phyloP scores from a whole-genome alignment of 306 rosid species.

The Cotoneaster glaucophyllus region DNA sequence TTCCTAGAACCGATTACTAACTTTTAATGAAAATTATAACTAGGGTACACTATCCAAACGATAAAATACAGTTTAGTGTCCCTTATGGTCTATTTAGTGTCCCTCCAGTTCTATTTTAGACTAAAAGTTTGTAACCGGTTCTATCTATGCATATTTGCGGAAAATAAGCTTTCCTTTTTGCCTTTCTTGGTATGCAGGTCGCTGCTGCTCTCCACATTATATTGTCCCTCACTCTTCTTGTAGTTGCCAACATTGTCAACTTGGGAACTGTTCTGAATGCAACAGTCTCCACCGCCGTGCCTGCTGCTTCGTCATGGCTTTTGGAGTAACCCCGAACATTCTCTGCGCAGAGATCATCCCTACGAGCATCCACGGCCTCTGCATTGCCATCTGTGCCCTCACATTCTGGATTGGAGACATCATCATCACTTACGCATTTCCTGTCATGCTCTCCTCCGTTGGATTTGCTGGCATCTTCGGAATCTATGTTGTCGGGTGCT shows the following conservation, averaged over 20 bases:
- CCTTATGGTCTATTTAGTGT: too few relatives aligned
- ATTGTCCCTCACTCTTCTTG: constrained; percentile 44
- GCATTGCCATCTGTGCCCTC: constrained; percentile 61
- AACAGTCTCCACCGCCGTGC: constrained; percentile 40
- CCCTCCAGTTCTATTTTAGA: not conserved
- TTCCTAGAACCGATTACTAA: not conserved
- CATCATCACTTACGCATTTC: constrained; percentile 43
- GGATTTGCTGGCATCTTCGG: constrained; percentile 53
- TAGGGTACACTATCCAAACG: too few relatives aligned
- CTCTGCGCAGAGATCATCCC: constrained; percentile 69
- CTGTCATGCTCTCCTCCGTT: constrained; percentile 41
- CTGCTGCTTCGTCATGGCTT: constrained; percentile 62
- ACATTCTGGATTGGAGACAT: constrained; percentile 57
- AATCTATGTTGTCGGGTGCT: constrained; percentile 45
- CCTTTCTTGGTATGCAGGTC: constrained; percentile 38
- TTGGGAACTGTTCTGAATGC: constrained; percentile 34
- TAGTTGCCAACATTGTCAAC: constrained; percentile 27
- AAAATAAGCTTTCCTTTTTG: constrained; percentile 4
- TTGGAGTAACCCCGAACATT: constrained; percentile 59
- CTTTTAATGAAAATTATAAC: too few relatives aligned
- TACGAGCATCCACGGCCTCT: constrained; percentile 54
- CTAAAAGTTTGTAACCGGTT: too few relatives aligned
- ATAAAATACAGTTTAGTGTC: too few relatives aligned
- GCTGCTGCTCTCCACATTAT: constrained; percentile 51
- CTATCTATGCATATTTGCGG: too few relatives aligned